These are phyloP conservation scores for Cutaneotrichosporon cutaneum DNA, from an alignment of 1,284 basidiomycete genomes.

Conservation along the genomic window DNA sequence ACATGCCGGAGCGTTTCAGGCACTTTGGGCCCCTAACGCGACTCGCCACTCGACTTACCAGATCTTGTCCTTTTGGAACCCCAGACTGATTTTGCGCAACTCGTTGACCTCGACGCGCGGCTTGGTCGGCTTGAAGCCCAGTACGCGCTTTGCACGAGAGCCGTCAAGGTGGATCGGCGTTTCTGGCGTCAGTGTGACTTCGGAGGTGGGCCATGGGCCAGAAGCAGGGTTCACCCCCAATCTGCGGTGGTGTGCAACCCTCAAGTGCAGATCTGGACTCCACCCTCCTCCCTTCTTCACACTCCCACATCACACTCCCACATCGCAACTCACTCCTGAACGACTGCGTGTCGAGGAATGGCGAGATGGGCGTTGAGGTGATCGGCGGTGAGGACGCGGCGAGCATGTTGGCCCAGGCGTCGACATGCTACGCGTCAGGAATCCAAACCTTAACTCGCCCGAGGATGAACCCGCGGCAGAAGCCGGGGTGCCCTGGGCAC, in stretches of 20 bases:
- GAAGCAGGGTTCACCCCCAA: background rate
- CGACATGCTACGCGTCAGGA: slow-evolving; percentile 64
- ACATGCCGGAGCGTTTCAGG: background rate
- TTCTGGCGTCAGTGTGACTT: slow-evolving; percentile 54
- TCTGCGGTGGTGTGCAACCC: no score
- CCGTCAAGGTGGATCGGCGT: slow-evolving; percentile 53
- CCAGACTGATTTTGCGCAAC: slow-evolving; percentile 41
- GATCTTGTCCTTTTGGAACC: slow-evolving; percentile 47
- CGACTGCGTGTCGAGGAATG: slow-evolving; percentile 75
- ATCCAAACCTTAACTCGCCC: background rate
- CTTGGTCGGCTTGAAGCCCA: slow-evolving; percentile 67
- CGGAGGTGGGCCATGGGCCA: background rate
- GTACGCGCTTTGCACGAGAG: slow-evolving; percentile 50
- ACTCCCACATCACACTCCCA: background rate
- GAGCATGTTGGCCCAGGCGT: slow-evolving; percentile 82
- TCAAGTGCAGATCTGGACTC: background rate
- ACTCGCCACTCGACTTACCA: slow-evolving; percentile 34
- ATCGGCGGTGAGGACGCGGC: slow-evolving; percentile 70
- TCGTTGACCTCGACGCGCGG: slow-evolving; percentile 56
- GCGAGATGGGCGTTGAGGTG: slow-evolving; percentile 69
- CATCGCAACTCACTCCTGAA: slow-evolving; percentile 42
- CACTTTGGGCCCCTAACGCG: background rate
- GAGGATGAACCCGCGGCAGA: background rate
- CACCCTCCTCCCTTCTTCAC: no score
- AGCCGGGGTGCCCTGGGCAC: background rate